Conservation (phyloP, 768 basidiomycete species). For the Favolaschia claudopus region DNA sequence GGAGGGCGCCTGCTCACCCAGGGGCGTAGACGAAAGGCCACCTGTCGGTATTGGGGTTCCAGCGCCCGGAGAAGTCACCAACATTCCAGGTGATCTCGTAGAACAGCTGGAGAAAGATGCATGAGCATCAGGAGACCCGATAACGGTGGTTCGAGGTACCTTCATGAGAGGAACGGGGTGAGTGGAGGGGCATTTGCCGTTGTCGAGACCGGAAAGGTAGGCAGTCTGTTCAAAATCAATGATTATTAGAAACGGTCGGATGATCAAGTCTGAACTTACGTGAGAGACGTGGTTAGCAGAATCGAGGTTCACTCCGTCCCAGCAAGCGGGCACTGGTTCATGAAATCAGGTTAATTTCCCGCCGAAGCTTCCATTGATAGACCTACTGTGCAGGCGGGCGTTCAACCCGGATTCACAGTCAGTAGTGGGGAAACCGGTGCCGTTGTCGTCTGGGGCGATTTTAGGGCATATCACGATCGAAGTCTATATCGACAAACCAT, state of each 20-base stretch:
- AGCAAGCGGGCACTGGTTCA: slow-evolving; percentile 39
- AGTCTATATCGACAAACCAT: slow-evolving; percentile 15
- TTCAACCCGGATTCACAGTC: slow-evolving; percentile 51
- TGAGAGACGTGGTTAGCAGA: slow-evolving; percentile 47
- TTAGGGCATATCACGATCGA: neutral
- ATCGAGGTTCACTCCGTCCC: slow-evolving; percentile 53
- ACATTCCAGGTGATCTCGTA: slow-evolving; percentile 53
- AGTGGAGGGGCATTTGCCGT: slow-evolving; percentile 47
- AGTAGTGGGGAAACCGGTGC: slow-evolving; percentile 50
- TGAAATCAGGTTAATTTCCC: neutral
- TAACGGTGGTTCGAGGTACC: neutral
- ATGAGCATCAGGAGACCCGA: no score
- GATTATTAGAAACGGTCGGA: no score
- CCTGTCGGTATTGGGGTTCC: slow-evolving; percentile 40
- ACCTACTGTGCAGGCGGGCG: slow-evolving; percentile 41
- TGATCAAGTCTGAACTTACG: slow-evolving; percentile 33
- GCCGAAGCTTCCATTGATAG: slow-evolving; percentile 31
- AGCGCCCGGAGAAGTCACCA: slow-evolving; percentile 40
- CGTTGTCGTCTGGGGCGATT: slow-evolving; percentile 17
- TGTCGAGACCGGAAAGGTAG: slow-evolving; percentile 42
- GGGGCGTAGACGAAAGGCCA: slow-evolving; percentile 56
- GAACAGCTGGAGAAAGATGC: no score
- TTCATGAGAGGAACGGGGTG: slow-evolving; percentile 48
- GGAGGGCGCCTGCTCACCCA: slow-evolving; percentile 36
- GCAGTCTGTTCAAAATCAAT: no score